Percentiles rank a stretch among this genome's conserved stretches.
These are phyloP conservation scores for Lolium rigidum DNA, from an alignment of 176 grass and related monocot species.

Conservation along the genomic window DNA sequence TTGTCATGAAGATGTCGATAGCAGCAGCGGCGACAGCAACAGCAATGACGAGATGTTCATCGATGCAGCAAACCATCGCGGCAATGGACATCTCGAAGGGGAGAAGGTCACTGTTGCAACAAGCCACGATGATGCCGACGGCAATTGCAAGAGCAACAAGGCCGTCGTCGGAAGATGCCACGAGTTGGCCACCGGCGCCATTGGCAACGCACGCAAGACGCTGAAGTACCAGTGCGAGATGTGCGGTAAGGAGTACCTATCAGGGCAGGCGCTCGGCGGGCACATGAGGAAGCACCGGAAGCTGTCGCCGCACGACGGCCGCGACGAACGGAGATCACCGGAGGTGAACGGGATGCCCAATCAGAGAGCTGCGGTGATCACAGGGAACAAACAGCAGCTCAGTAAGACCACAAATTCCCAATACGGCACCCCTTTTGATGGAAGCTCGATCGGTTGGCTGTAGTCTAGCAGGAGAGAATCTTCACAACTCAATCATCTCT, in stretches of 20 bases:
- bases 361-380: neutral
- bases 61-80: neutral
- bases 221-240: conserved; percentile 42
- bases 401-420: neutral
- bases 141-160: neutral
- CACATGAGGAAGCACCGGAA: conserved; percentile 62
- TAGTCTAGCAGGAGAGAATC: neutral
- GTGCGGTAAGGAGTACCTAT: conserved; percentile 33
- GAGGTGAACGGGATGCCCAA: neutral
- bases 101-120: too few relatives aligned
- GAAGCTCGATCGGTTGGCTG: neutral
- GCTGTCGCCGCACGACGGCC: neutral
- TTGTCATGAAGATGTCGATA: neutral
- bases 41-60: neutral
- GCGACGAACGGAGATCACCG: neutral
- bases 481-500: neutral
- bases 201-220: neutral
- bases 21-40: neutral
- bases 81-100: too few relatives aligned
- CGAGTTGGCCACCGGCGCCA: neutral
- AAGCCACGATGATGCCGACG: neutral
- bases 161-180: neutral
- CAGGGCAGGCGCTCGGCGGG: conserved; percentile 47
- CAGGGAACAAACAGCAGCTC: neutral
- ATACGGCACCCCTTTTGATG: too few relatives aligned